These are phyloP conservation scores for Hypoxylon sp. DNA, from an alignment of 2,329 filamentous ascomycete species.

Conservation along the genomic window DNA sequence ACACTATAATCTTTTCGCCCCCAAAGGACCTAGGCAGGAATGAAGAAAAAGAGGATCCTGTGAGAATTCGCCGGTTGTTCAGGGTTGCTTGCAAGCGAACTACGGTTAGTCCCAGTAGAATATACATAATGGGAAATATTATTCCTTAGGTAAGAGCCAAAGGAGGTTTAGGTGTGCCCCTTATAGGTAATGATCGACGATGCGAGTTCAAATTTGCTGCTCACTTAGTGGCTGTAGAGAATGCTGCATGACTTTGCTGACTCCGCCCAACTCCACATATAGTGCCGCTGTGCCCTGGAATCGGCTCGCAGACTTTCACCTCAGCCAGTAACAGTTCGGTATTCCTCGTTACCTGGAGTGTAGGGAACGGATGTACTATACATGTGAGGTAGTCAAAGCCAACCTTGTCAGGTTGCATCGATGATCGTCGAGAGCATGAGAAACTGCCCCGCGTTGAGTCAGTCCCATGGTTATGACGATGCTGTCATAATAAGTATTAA, in stretches of 20 bases:
- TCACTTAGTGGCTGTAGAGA: slow-evolving; percentile 41
- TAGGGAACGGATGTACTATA: slow-evolving; percentile 34
- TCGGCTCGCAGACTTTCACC: slow-evolving; percentile 23
- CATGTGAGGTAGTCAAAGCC: slow-evolving; percentile 14
- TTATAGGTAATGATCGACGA: slow-evolving; percentile 43
- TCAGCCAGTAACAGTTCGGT: slow-evolving; percentile 40
- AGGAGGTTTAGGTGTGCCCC: slow-evolving; percentile 22
- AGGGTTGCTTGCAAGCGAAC: slow-evolving; percentile 1
- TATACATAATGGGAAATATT: slow-evolving; percentile 38
- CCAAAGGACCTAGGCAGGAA: slow-evolving; percentile 2
- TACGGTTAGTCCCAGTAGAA: slow-evolving; percentile 34
- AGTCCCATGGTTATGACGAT: slow-evolving; percentile 28
- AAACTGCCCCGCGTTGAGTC: slow-evolving; percentile 41
- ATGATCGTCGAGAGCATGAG: slow-evolving; percentile 41
- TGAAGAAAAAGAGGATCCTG: background rate
- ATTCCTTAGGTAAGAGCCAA: slow-evolving; percentile 37
- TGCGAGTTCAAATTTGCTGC: slow-evolving; percentile 44
- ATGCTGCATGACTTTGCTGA: slow-evolving; percentile 49
- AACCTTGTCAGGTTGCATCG: slow-evolving; percentile 39
- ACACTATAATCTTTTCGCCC: slow-evolving; percentile 12
- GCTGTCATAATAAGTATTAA: slow-evolving; percentile 16
- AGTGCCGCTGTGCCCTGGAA: slow-evolving; percentile 39
- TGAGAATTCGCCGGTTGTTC: slow-evolving; percentile 29
- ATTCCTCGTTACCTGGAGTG: slow-evolving; percentile 34
- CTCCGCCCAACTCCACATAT: slow-evolving; percentile 45